Evolutionary conservation across 2,329 filamentous ascomycete genomes (phyloP), one percentile per base, ranked within the genome.

Genomic region (Stachybotrys elegans): DNA sequence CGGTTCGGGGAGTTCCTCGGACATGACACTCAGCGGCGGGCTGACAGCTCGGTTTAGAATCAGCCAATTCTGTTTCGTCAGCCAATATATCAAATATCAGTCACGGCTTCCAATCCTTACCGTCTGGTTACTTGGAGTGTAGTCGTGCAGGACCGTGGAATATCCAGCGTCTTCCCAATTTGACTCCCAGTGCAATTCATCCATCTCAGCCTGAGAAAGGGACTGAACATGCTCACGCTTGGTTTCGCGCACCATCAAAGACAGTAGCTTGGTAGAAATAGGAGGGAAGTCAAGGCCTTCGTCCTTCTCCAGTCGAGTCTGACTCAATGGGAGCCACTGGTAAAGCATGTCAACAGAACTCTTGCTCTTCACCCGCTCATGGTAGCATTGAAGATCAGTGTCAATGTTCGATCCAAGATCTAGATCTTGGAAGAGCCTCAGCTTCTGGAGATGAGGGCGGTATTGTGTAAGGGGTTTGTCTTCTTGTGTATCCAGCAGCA

Each of bases 291-390:
- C 22, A 1, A 65, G 39, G 2, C 59, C 55, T 40, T 62, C 57
- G 8, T 64, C 61, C 3, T 49, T 55, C 2, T 54, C 51, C 6
- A 21, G 4, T 17, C 48, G 45, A 6, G 56, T 46, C 5, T 51
- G 38, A 14, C 43, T 49, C 1, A 67, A 41, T 12, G 63, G 63
- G 11, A 67, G 54, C 60, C 62, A 66, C 31, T 56, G 44, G 0
- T 32, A 31, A 4, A 51, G 40, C 4, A 64, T 41, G 36, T 55
- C 46, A 42, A 54, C 52, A 19, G 43, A 43, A 13, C 22, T 42
- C 42, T 52, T 55, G 13, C 39, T 16, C 5, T 35, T 42, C 19
- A 63, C 43, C 6, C 50, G 43, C 2, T 29, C 17, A 14, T 51
- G 13, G 38, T 61, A 54, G 16, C 57, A 44, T 20, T 48, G 44